phyloP scores from a whole-genome alignment of 257 asterid species.

The Apocynum venetum region DNA sequence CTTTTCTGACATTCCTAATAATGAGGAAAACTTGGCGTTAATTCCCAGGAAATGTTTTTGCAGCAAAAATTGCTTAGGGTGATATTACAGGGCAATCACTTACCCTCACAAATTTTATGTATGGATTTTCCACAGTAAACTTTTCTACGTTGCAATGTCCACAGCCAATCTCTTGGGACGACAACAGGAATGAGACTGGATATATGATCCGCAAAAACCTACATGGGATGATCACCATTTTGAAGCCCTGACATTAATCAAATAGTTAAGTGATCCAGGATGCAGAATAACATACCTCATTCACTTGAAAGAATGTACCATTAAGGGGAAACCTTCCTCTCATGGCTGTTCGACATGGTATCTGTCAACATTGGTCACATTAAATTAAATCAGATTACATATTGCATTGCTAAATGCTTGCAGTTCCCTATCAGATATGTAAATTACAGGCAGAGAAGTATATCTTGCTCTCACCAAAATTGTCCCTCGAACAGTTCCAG shows the following conservation, averaged over 20 bases:
- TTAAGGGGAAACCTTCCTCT: slow-evolving; percentile 97
- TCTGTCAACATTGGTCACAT: slow-evolving; percentile 40
- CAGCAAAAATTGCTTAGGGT: neutral
- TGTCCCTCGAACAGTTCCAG: slow-evolving; percentile 89
- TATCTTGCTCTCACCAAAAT: slow-evolving; percentile 57
- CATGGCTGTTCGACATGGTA: slow-evolving; percentile 98
- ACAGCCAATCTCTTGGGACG: slow-evolving; percentile 85
- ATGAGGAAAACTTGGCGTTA: slow-evolving; percentile 22
- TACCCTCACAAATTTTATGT: slow-evolving; percentile 88
- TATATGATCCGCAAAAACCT: slow-evolving; percentile 93
- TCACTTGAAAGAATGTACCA: slow-evolving; percentile 96
- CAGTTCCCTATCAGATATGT: neutral
- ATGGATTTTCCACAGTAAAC: slow-evolving; percentile 94
- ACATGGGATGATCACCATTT: slow-evolving; percentile 18
- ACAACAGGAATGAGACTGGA: slow-evolving; percentile 72
- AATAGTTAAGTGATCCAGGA: slow-evolving; percentile 15
- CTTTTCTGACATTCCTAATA: slow-evolving; percentile 68
- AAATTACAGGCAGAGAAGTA: neutral
- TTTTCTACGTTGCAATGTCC: slow-evolving; percentile 81
- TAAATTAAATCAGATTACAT: slow-evolving; percentile 16
- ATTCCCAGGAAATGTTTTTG: slow-evolving; percentile 12
- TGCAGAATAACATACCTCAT: slow-evolving; percentile 56
- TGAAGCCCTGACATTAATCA: slow-evolving; percentile 12
- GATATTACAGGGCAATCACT: slow-evolving; percentile 4
- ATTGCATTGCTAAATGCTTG: neutral